phyloP scores from a whole-genome alignment of 75 land plant genomes.

The Cupressus sempervirens region DNA sequence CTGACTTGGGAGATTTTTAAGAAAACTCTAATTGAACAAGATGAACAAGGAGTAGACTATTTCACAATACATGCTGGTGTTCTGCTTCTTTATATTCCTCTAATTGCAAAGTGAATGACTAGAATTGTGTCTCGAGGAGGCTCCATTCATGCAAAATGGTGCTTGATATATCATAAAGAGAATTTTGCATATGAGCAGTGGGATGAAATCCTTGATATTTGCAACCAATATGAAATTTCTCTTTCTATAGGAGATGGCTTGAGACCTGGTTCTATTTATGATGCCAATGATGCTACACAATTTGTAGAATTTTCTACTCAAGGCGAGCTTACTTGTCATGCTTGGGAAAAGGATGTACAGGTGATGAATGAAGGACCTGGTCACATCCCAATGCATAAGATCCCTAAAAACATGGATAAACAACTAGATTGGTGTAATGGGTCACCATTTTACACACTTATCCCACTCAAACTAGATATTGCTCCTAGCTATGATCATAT shows the following conservation, averaged over 20 bases:
- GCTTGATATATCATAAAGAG: conserved; percentile 95
- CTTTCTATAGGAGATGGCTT: conserved; percentile 97
- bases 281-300: conserved; percentile 96
- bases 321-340: conserved; percentile 94
- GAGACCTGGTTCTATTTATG: conserved; percentile 97
- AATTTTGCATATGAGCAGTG: conserved; percentile 99
- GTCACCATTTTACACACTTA: conserved; percentile 97
- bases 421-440: conserved; percentile 97
- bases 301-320: conserved; percentile 95
- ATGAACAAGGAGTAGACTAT: conserved; percentile 98
- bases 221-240: conserved; percentile 91
- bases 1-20: conserved; percentile 91
- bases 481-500: conserved; percentile 99
- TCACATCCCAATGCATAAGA: conserved; percentile 94
- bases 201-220: conserved; percentile 98
- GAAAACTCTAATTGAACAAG: conserved; percentile 93
- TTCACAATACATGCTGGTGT: conserved; percentile 99
- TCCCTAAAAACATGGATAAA: conserved; percentile 97
- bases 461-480: conserved; percentile 96
- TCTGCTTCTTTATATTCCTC: conserved; percentile 78
- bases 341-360: conserved; percentile 99
- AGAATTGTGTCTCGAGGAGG: conserved; percentile 98
- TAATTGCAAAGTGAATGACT: conserved; percentile 93
- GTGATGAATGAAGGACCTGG: conserved; percentile 99
- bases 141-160: conserved; percentile 99